Evolutionary conservation across 495 filamentous ascomycete species (phyloP).

Genomic region (Penicillium arizonense): DNA sequence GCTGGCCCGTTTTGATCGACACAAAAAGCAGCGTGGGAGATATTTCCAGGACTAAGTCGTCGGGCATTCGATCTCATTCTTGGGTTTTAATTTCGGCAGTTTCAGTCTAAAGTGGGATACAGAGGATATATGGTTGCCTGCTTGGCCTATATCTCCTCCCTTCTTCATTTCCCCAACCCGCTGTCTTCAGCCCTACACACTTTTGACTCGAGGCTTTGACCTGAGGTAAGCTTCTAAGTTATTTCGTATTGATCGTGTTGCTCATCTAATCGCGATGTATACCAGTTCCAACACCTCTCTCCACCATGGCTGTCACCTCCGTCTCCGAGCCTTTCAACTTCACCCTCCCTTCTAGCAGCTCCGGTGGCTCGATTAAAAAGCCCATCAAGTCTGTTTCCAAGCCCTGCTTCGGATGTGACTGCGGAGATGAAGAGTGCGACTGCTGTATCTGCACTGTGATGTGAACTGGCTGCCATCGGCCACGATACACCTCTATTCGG

Average conservation of each 20-base stretch:
- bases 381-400: conserved; percentile 44
- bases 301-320: conserved; percentile 19
- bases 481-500: not conserved
- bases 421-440: conserved; percentile 44
- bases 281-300: not conserved
- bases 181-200: not conserved
- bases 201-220: not conserved
- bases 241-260: not conserved
- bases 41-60: not conserved
- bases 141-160: not conserved
- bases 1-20: not conserved
- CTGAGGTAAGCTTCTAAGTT: not conserved
- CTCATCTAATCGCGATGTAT: not conserved
- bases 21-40: no score
- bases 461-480: conserved; percentile 17
- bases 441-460: conserved; percentile 47
- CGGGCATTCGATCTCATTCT: not conserved
- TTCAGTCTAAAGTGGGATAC: not conserved
- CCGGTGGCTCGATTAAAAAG: conserved; percentile 35
- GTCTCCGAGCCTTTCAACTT: conserved; percentile 25
- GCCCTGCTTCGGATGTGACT: conserved; percentile 46
- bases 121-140: conserved; percentile 11
- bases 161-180: not conserved
- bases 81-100: not conserved
- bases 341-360: conserved; percentile 33